Percentiles rank a stretch among this genome's conserved stretches.
phyloP scores from a whole-genome alignment of 2,329 filamentous ascomycete genomes.

The Trichoderma oligosporum region DNA sequence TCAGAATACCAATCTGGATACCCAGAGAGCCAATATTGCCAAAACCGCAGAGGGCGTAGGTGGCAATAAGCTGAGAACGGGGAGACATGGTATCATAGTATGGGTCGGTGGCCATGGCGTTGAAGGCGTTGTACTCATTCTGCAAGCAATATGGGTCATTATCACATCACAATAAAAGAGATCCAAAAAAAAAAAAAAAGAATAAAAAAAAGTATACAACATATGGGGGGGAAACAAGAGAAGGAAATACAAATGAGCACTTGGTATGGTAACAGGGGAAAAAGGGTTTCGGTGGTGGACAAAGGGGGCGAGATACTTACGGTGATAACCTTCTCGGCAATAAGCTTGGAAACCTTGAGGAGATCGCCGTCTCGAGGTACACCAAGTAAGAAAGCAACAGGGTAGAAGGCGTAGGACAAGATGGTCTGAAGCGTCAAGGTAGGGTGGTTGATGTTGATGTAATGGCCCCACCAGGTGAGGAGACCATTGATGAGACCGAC shows the following conservation, averaged over 20 bases:
- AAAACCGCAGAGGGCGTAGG: slow-evolving; percentile 78
- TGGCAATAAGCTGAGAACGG: slow-evolving; percentile 76
- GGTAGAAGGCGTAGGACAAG: slow-evolving; percentile 73
- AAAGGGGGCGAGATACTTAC: slow-evolving; percentile 34
- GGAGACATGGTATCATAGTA: slow-evolving; percentile 57
- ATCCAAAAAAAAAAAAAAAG: not conserved
- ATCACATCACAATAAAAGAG: slow-evolving; percentile 11
- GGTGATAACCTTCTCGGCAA: slow-evolving; percentile 79
- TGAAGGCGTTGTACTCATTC: slow-evolving; percentile 79
- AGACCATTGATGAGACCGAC: slow-evolving; percentile 72
- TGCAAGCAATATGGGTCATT: slow-evolving; percentile 22
- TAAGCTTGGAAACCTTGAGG: slow-evolving; percentile 70
- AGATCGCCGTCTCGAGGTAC: slow-evolving; percentile 63
- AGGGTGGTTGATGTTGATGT: slow-evolving; percentile 68
- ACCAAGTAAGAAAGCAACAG: slow-evolving; percentile 75
- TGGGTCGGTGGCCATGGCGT: slow-evolving; percentile 50
- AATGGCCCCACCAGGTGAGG: slow-evolving; percentile 78
- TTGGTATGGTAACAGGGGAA: not conserved
- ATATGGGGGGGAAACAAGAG: too few relatives aligned
- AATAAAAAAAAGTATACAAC: not conserved
- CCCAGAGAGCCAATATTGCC: slow-evolving; percentile 85
- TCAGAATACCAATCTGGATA: slow-evolving; percentile 84
- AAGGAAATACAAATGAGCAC: not conserved
- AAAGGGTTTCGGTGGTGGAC: not conserved
- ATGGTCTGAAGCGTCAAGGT: slow-evolving; percentile 70